These are phyloP conservation scores for Physcomitrellopsis africana DNA, from an alignment of 225 moss, liverwort and hornwort genomes.

Conservation along the genomic window DNA sequence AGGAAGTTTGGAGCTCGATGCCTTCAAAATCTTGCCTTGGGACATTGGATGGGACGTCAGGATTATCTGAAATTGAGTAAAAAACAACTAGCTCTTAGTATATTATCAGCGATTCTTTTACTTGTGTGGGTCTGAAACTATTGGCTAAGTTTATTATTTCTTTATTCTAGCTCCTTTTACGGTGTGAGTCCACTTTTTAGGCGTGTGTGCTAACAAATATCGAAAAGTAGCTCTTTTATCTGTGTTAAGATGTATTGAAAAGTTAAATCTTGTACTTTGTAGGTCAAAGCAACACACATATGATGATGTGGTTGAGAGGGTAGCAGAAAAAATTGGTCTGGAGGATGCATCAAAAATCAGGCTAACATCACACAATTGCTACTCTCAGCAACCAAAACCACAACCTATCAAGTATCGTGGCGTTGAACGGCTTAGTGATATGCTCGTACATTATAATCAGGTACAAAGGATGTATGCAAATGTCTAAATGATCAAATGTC, in stretches of 20 bases:
- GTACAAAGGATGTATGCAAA: slow-evolving; percentile 23
- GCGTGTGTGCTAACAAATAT: too few species aligned
- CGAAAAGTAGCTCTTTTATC: too few species aligned
- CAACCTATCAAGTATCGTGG: slow-evolving; percentile 66
- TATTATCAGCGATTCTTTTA: too few species aligned
- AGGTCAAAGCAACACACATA: slow-evolving; percentile 79
- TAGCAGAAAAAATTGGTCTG: slow-evolving; percentile 55
- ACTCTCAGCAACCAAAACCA: slow-evolving; percentile 76
- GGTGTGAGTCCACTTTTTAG: too few species aligned
- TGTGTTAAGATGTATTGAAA: too few species aligned
- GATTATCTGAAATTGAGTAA: too few species aligned
- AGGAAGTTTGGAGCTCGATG: background rate
- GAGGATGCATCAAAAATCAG: slow-evolving; percentile 69
- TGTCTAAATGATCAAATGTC: background rate
- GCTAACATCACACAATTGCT: slow-evolving; percentile 76
- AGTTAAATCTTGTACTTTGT: background rate
- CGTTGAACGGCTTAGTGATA: slow-evolving; percentile 69
- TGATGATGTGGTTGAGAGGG: slow-evolving; percentile 77
- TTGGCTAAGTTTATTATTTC: too few species aligned
- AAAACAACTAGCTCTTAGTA: too few species aligned
- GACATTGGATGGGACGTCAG: too few species aligned
- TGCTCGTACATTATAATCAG: slow-evolving; percentile 81
- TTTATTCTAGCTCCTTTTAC: too few species aligned
- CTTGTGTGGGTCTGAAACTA: too few species aligned
- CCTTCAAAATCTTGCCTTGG: background rate